phyloP scores from a whole-genome alignment of 208 protist genomes.

The Leishmania arabica region DNA sequence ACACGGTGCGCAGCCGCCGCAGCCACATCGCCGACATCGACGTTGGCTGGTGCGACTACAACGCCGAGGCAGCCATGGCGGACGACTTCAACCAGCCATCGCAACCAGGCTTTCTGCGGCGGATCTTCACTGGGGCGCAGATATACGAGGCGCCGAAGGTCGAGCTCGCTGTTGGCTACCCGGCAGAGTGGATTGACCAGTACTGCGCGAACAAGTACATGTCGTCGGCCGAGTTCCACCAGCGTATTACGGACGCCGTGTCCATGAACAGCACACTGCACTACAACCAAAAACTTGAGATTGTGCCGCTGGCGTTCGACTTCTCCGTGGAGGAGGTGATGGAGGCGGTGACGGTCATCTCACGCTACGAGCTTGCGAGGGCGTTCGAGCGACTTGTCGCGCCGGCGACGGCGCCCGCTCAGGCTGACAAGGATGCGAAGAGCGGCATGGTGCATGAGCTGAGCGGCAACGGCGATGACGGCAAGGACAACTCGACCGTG shows the following conservation, averaged over 20 bases:
- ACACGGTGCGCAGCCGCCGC: constrained; percentile 46
- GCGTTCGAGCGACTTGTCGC: constrained; percentile 60
- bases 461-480: background rate
- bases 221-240: constrained; percentile 68
- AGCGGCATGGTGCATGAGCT: background rate
- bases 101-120: constrained; percentile 29
- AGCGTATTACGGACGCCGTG: constrained; percentile 58
- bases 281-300: constrained; percentile 77
- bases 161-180: constrained; percentile 84
- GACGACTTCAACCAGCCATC: constrained; percentile 41
- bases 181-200: constrained; percentile 81
- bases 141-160: constrained; percentile 49
- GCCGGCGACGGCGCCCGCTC: constrained; percentile 7
- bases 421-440: background rate
- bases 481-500: background rate
- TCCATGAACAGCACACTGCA: constrained; percentile 64
- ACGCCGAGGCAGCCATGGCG: constrained; percentile 37
- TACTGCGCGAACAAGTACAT: constrained; percentile 58
- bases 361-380: constrained; percentile 71
- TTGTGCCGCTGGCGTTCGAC: constrained; percentile 80
- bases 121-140: constrained; percentile 28
- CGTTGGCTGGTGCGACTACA: constrained; percentile 78
- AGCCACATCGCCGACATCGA: constrained; percentile 66
- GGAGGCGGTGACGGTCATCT: constrained; percentile 64
- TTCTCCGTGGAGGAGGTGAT: constrained; percentile 74